These are phyloP conservation scores for Bondarzewia mesenterica DNA, from an alignment of 1,284 basidiomycete species.

Conservation along the genomic window DNA sequence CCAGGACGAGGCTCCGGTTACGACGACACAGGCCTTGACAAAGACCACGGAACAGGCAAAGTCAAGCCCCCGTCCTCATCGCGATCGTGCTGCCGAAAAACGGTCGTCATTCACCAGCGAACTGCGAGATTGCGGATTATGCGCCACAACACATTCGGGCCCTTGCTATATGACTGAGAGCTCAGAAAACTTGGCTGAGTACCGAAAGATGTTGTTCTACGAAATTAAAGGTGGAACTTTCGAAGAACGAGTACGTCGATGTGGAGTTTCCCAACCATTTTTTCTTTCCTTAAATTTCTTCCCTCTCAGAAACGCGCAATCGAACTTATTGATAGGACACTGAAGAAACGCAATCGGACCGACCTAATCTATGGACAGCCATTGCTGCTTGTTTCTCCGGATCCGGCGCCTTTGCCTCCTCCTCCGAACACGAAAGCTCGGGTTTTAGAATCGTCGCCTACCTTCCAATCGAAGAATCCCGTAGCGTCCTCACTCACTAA, in stretches of 20 bases:
- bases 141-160: conserved; percentile 42
- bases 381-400: conserved; percentile 39
- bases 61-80: neutral
- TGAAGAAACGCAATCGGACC: conserved; percentile 44
- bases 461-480: neutral
- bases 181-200: conserved; percentile 59
- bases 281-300: conserved; percentile 8
- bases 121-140: conserved; percentile 47
- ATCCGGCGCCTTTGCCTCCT: neutral
- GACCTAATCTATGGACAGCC: conserved; percentile 55
- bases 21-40: neutral
- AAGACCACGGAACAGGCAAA: neutral
- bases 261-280: conserved; percentile 1
- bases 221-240: conserved; percentile 55
- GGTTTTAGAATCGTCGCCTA: too few species aligned
- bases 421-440: neutral
- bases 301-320: conserved; percentile 50
- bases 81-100: neutral
- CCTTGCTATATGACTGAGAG: conserved; percentile 57
- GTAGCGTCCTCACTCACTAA: too few species aligned
- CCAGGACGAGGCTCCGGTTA: too few species aligned
- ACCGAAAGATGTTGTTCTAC: conserved; percentile 53
- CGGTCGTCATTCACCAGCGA: neutral
- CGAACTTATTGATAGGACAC: conserved; percentile 52
- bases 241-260: conserved; percentile 45